Evolutionary conservation across 208 protist species (phyloP).

Genomic region (Trypanosoma brucei): DNA sequence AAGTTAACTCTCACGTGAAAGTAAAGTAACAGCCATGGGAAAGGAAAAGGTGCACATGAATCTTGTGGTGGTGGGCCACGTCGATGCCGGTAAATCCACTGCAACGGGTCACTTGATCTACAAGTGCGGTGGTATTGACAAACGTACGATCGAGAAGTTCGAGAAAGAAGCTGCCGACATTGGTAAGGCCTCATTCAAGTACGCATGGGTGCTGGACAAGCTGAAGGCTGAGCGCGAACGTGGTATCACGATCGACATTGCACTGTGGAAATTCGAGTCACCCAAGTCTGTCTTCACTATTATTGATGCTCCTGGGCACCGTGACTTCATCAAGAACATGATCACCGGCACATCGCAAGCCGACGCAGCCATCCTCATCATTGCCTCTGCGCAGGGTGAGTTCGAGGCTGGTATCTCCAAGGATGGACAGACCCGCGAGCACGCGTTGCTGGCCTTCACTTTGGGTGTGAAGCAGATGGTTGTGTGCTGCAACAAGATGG

Average conservation of each 20-base stretch:
- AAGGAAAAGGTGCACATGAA: constrained; percentile 70
- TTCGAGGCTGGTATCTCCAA: constrained; percentile 93
- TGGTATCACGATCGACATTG: constrained; percentile 93
- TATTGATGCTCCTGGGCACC: constrained; percentile 93
- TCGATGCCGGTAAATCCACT: constrained; percentile 90
- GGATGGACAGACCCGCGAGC: constrained; percentile 91
- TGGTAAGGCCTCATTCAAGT: constrained; percentile 92
- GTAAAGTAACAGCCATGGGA: constrained; percentile 24
- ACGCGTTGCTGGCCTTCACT: constrained; percentile 86
- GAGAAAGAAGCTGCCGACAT: constrained; percentile 89
- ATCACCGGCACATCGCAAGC: constrained; percentile 91
- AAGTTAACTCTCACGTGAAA: neutral
- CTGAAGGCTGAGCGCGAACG: constrained; percentile 91
- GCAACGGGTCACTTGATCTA: constrained; percentile 89
- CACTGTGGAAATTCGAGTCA: constrained; percentile 90
- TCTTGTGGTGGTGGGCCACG: constrained; percentile 69
- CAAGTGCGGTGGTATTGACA: constrained; percentile 89
- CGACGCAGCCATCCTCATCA: constrained; percentile 85
- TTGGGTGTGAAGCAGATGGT: constrained; percentile 91
- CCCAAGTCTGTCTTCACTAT: constrained; percentile 90
- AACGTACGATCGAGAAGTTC: constrained; percentile 87
- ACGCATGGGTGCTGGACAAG: constrained; percentile 91
- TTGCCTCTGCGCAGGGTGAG: constrained; percentile 79
- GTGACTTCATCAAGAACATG: constrained; percentile 94
- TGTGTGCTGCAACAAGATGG: constrained; percentile 89